These are phyloP conservation scores for Gymnopilus junonius DNA, from an alignment of 768 basidiomycete genomes.

Conservation along the genomic window DNA sequence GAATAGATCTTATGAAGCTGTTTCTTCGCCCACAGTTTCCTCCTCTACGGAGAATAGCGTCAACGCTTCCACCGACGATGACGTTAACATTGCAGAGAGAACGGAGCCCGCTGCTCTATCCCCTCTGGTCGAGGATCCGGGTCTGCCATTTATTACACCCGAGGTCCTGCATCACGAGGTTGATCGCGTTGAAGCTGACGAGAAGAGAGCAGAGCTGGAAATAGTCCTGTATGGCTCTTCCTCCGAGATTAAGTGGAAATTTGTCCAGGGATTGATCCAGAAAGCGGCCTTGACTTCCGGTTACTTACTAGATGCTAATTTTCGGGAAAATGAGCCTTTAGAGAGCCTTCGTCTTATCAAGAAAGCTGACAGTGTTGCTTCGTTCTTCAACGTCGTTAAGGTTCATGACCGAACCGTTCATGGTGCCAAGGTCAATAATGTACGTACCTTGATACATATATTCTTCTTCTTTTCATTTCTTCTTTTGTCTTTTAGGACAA, in stretches of 20 bases:
- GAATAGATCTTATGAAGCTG: slow-evolving; percentile 61
- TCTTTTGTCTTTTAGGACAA: slow-evolving; percentile 41
- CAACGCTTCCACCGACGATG: slow-evolving; percentile 27
- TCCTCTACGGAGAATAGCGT: slow-evolving; percentile 39
- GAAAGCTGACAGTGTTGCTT: slow-evolving; percentile 26
- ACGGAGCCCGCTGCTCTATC: slow-evolving; percentile 15
- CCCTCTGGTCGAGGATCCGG: slow-evolving; percentile 38
- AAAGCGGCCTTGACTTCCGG: slow-evolving; percentile 52
- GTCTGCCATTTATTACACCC: slow-evolving; percentile 34
- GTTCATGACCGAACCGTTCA: slow-evolving; percentile 44
- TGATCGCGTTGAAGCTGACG: slow-evolving; percentile 22
- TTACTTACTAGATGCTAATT: slow-evolving; percentile 30
- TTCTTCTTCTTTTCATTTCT: slow-evolving; percentile 35
- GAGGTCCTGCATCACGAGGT: slow-evolving; percentile 39
- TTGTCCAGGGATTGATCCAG: slow-evolving; percentile 62
- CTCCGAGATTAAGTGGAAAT: slow-evolving; percentile 60
- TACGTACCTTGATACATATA: slow-evolving; percentile 35
- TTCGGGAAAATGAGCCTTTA: slow-evolving; percentile 26
- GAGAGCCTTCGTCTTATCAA: slow-evolving; percentile 35
- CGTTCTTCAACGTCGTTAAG: slow-evolving; percentile 34
- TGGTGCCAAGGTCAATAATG: slow-evolving; percentile 24
- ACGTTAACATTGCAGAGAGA: slow-evolving; percentile 17
- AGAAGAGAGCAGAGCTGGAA: slow-evolving; percentile 49
- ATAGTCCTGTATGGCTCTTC: slow-evolving; percentile 72
- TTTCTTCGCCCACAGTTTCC: slow-evolving; percentile 44